A percentile compares a stretch with the other conserved stretches of the same genome.
These are phyloP conservation scores for Diversispora eburnea DNA, from an alignment of 192 early-diverging fungal genomes.

Conservation along the genomic window DNA sequence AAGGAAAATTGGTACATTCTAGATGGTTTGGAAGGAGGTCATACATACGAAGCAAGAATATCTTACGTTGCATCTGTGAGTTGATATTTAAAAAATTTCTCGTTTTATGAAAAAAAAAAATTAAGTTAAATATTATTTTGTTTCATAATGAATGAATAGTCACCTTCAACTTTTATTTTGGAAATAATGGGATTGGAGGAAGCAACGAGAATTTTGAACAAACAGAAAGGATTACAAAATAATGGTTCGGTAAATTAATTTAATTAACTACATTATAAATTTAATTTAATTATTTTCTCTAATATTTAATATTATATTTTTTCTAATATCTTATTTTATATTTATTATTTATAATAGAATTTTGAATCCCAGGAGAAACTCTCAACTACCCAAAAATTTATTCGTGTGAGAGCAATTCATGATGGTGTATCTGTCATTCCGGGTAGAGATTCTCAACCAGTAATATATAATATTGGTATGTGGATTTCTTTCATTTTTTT, in stretches of 20 bases:
- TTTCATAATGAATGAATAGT: not conserved
- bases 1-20: slow-evolving; percentile 40
- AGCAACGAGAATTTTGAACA: not conserved
- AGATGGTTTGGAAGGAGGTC: slow-evolving; percentile 32
- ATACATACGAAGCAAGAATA: slow-evolving; percentile 37
- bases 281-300: not conserved
- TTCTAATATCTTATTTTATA: not conserved
- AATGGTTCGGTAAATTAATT: not conserved
- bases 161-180: slow-evolving; percentile 5
- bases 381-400: slow-evolving; percentile 8
- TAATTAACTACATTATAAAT: not conserved
- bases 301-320: not conserved
- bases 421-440: slow-evolving; percentile 10
- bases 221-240: not conserved
- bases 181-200: slow-evolving; percentile 14
- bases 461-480: slow-evolving; percentile 28
- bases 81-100: not conserved
- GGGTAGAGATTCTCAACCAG: slow-evolving; percentile 9
- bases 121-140: not conserved
- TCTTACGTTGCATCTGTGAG: slow-evolving; percentile 42
- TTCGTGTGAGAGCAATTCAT: slow-evolving; percentile 22
- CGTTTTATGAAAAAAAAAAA: not conserved
- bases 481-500: not conserved
- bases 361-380: not conserved
- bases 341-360: not conserved